Evolutionary conservation across 2,329 filamentous ascomycete genomes (phyloP).

Genomic region (Fusarium agapanthi): DNA sequence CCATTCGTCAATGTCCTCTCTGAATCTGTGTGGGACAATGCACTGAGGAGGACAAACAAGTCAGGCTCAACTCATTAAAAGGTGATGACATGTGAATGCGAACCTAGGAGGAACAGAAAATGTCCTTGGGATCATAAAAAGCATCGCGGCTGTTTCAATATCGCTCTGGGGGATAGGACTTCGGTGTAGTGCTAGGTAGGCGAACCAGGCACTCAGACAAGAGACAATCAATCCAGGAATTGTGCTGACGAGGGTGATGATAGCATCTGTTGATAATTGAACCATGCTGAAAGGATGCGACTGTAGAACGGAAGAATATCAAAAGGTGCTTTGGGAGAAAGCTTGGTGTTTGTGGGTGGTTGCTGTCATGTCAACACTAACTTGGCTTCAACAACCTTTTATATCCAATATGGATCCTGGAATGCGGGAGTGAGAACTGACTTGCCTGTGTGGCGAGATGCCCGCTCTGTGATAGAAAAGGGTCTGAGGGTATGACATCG

Average conservation of each 20-base stretch:
- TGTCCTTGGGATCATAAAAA: neutral
- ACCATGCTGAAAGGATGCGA: neutral
- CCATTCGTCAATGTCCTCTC: neutral
- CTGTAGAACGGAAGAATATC: neutral
- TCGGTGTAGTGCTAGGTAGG: neutral
- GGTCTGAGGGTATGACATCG: too few species aligned
- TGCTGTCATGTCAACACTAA: neutral
- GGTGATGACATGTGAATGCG: fast-evolving
- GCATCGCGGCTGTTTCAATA: fast-evolving
- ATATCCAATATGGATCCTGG: neutral
- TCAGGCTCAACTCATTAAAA: neutral
- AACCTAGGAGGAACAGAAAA: fast-evolving
- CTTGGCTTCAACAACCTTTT: neutral
- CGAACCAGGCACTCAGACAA: neutral
- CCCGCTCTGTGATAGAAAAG: too few species aligned
- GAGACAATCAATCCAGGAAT: neutral
- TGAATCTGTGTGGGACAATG: neutral
- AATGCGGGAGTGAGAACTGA: too few species aligned
- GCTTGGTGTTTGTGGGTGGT: neutral
- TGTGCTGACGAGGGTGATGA: neutral
- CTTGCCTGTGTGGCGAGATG: too few species aligned
- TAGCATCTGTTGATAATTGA: neutral
- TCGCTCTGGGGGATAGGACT: neutral
- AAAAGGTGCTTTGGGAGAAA: neutral
- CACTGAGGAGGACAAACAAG: neutral